phyloP scores from a whole-genome alignment of 805 yeast species.

The Hanseniaspora jakobsenii region DNA sequence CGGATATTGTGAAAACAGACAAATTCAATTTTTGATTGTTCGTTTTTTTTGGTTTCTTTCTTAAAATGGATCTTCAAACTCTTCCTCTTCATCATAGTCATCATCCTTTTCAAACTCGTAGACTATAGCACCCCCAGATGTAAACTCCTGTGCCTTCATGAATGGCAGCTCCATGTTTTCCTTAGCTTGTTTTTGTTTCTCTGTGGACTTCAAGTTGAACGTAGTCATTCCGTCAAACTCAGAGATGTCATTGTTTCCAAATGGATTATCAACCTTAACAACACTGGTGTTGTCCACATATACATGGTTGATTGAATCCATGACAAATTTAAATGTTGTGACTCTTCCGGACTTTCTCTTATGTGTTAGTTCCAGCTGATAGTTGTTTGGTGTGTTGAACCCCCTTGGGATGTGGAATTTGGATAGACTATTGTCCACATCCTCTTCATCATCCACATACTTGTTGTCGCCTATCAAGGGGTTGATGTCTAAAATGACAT shows the following conservation, averaged over 20 bases:
- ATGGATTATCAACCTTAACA: slow-evolving; percentile 21
- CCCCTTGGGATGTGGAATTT: slow-evolving; percentile 40
- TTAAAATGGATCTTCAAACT: slow-evolving; percentile 88
- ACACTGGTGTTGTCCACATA: slow-evolving; percentile 22
- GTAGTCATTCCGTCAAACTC: slow-evolving; percentile 69
- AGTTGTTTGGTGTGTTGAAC: slow-evolving; percentile 38
- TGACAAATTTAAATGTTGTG: slow-evolving; percentile 39
- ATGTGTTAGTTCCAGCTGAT: slow-evolving; percentile 40
- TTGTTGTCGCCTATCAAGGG: slow-evolving; percentile 30
- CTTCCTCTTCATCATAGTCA: slow-evolving; percentile 96
- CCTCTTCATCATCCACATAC: slow-evolving; percentile 36
- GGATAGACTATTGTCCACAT: slow-evolving; percentile 30
- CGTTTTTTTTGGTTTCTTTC: too few relatives aligned
- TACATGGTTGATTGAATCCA: slow-evolving; percentile 40
- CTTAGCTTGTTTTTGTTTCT: slow-evolving; percentile 61
- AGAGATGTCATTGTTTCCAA: slow-evolving; percentile 20
- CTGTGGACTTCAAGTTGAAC: slow-evolving; percentile 66
- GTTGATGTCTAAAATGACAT: slow-evolving; percentile 51
- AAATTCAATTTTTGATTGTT: too few relatives aligned
- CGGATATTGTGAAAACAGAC: too few relatives aligned
- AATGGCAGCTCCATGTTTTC: slow-evolving; percentile 87
- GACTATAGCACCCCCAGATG: slow-evolving; percentile 85
- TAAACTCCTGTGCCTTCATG: slow-evolving; percentile 71
- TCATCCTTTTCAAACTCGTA: slow-evolving; percentile 94
- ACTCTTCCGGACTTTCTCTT: slow-evolving; percentile 82